A percentile compares a stretch with the other conserved stretches of the same genome.
Conservation (phyloP, 2,329 filamentous ascomycete species). For the Aspergillus alliaceus region DNA sequence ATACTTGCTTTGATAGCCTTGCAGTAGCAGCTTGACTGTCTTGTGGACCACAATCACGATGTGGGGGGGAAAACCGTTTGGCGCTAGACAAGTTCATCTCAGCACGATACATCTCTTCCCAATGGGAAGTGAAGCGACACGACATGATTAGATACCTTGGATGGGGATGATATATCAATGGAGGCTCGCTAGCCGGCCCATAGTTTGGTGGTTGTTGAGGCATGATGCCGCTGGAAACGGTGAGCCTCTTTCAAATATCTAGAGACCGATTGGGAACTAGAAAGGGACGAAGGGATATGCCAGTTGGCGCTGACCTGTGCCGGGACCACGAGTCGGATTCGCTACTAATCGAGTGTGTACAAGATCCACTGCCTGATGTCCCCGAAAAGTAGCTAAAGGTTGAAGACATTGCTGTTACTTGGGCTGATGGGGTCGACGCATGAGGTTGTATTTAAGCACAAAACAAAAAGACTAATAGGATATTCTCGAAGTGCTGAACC, state of each 20-base stretch:
- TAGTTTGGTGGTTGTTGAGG: slow-evolving; percentile 32
- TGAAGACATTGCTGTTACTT: slow-evolving; percentile 31
- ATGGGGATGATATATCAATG: slow-evolving; percentile 37
- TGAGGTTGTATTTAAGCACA: slow-evolving; percentile 21
- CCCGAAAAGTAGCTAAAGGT: slow-evolving; percentile 32
- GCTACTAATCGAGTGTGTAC: slow-evolving; percentile 29
- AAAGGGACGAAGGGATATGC: slow-evolving; percentile 7
- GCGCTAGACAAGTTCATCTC: slow-evolving; percentile 26
- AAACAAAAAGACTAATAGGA: not conserved
- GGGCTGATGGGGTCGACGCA: slow-evolving; percentile 33
- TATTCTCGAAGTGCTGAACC: not conserved
- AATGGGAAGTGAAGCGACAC: slow-evolving; percentile 1
- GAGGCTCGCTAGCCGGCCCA: slow-evolving; percentile 25
- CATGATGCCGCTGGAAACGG: slow-evolving; percentile 24
- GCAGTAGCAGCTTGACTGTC: slow-evolving; percentile 26
- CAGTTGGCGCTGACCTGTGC: slow-evolving; percentile 34
- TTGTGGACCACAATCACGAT: slow-evolving; percentile 28
- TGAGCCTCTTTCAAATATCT: slow-evolving; percentile 23
- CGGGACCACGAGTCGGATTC: slow-evolving; percentile 35
- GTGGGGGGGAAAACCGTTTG: slow-evolving; percentile 31
- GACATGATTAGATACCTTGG: slow-evolving; percentile 33
- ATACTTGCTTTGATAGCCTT: slow-evolving; percentile 21
- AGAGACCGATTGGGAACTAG: not conserved
- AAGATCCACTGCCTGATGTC: slow-evolving; percentile 28
- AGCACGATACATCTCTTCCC: slow-evolving; percentile 14